These are phyloP conservation scores for Pichia kluyveri DNA, from an alignment of 805 yeast species.

Conservation along the genomic window DNA sequence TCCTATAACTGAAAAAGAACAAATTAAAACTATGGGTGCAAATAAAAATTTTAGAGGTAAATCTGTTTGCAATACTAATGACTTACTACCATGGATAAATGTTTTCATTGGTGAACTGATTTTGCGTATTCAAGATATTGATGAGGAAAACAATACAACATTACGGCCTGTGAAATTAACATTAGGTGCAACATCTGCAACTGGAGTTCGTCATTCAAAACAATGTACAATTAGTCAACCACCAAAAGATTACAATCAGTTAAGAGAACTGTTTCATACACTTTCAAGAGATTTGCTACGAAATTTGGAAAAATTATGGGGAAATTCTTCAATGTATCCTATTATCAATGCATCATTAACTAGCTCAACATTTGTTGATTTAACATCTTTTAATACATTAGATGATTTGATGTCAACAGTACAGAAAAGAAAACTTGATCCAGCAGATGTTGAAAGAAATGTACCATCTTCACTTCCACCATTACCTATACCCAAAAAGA, in stretches of 20 bases:
- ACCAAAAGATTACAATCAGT: conserved; percentile 29
- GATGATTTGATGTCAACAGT: conserved; percentile 19
- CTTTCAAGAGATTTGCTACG: conserved; percentile 14
- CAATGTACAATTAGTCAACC: conserved; percentile 32
- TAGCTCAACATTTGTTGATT: conserved; percentile 38
- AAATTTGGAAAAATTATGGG: conserved; percentile 17
- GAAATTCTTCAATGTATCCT: conserved; percentile 30
- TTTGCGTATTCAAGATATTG: conserved; percentile 62
- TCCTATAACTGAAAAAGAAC: conserved; percentile 50
- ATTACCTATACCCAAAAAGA: background rate
- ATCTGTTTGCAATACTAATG: conserved; percentile 42
- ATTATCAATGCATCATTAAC: conserved; percentile 41
- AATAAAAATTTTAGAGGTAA: conserved; percentile 66
- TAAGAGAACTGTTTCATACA: conserved; percentile 21
- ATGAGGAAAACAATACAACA: conserved; percentile 44
- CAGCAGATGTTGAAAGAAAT: background rate
- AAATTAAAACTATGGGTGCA: conserved; percentile 81
- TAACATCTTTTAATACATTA: conserved; percentile 20
- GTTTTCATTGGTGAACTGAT: conserved; percentile 76
- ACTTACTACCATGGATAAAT: conserved; percentile 67
- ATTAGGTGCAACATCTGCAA: conserved; percentile 26
- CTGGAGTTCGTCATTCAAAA: conserved; percentile 25
- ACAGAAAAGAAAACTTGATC: conserved; percentile 2
- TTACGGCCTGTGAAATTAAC: conserved; percentile 50
- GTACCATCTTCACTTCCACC: background rate